Conservation (phyloP, 805 yeast species). For the Kodamaea jinghongensis region DNA sequence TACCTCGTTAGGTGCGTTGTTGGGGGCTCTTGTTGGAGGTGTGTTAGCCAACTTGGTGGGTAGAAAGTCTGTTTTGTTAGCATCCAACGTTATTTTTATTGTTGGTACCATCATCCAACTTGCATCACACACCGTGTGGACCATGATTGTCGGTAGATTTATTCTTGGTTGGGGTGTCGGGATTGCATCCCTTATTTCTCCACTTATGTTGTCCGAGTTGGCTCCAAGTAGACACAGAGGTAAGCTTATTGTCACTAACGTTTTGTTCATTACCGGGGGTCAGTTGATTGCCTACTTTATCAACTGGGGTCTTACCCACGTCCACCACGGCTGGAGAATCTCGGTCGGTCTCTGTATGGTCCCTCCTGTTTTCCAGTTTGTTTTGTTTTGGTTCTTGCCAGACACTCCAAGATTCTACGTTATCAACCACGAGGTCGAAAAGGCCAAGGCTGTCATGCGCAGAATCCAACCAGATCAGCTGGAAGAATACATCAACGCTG, state of each 20-base stretch:
- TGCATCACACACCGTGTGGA: slow-evolving; percentile 78
- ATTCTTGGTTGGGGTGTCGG: slow-evolving; percentile 97
- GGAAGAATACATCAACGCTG: slow-evolving; percentile 60
- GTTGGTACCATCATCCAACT: slow-evolving; percentile 85
- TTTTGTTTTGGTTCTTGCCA: slow-evolving; percentile 79
- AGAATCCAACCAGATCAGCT: slow-evolving; percentile 64
- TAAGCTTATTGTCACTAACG: slow-evolving; percentile 82
- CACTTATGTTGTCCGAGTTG: slow-evolving; percentile 85
- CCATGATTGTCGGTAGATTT: slow-evolving; percentile 88
- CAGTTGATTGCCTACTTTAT: slow-evolving; percentile 92
- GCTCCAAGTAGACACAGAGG: slow-evolving; percentile 94
- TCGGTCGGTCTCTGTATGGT: slow-evolving; percentile 87
- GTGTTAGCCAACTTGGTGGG: slow-evolving; percentile 79
- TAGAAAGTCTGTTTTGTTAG: slow-evolving; percentile 78
- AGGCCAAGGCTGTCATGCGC: slow-evolving; percentile 64
- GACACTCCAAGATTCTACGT: slow-evolving; percentile 93
- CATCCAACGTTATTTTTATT: slow-evolving; percentile 77
- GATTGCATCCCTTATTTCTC: slow-evolving; percentile 90
- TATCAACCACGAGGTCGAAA: slow-evolving; percentile 60
- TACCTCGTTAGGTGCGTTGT: slow-evolving; percentile 88
- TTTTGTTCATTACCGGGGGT: slow-evolving; percentile 90
- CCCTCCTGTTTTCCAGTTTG: slow-evolving; percentile 78
- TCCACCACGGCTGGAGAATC: slow-evolving; percentile 87
- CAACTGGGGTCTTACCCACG: slow-evolving; percentile 79
- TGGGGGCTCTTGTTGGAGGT: slow-evolving; percentile 80